Evolutionary conservation across 2,329 filamentous ascomycete genomes (phyloP), one percentile per base, ranked within the genome.

Genomic region (Calonectria hongkongensis): DNA sequence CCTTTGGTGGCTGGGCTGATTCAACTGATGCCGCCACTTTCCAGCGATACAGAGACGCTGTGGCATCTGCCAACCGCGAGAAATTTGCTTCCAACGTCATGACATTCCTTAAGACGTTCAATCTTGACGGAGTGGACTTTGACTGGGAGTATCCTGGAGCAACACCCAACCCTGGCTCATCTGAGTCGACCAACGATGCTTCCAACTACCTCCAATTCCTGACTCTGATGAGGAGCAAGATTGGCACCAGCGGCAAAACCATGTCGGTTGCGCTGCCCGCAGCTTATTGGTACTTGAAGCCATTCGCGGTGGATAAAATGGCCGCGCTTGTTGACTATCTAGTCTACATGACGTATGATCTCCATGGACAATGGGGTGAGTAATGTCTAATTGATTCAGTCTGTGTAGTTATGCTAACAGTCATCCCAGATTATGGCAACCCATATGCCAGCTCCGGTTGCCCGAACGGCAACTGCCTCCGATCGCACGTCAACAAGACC

Each of bases 101-200:
- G 70, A 66, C 84, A 25, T 85, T 89, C 74, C 16, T 88, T 62
- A 75, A 83, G 25, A 50, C 87, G 39, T 48, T 86, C 28, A 76
- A 78, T 4, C 74, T 88, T 0, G 86, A 88, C 58, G 87, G 87
- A 0, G 78, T 88, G 12, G 86, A 88, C 54, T 77, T 87, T 50
- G 86, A 88, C 74, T 89, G 87, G 87, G 86, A 87, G 68, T 88
- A 88, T 67, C 84, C 84, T 0, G 82, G 80, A 0, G 82, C 81
- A 39, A 77, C 25, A 84, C 58, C 66, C 12, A 65, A 70, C 10
- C 58, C 64, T 0, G 58, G 85, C 71, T 86, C 82, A 0, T 87
- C 86, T 0, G 77, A 80, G 1, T 79, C 82, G 0, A 77, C 66
- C 5, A 85, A 84, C 0, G 82, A 84, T 15, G 80, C 79, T 1